Percentiles rank a stretch among this genome's conserved stretches.
phyloP scores from a whole-genome alignment of 176 grass and related monocot species.

The Hsuehochloa calcarea region DNA sequence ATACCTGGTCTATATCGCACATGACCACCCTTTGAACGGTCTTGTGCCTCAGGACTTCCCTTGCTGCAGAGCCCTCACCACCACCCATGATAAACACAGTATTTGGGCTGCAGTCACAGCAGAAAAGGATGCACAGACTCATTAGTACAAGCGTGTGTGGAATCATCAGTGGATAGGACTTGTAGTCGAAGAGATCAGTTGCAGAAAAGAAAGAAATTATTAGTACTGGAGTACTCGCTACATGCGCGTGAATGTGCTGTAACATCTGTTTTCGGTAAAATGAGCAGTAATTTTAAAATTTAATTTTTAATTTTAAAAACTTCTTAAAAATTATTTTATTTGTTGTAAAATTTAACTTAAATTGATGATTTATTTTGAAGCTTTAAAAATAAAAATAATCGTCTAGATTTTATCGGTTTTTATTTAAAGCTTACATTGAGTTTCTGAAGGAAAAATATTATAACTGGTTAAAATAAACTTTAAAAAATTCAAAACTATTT shows the following conservation, averaged over 20 bases:
- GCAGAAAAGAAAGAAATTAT: background rate
- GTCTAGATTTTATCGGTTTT: no score
- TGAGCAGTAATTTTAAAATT: no score
- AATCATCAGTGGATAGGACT: background rate
- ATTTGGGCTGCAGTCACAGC: slow-evolving; percentile 39
- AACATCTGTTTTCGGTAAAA: no score
- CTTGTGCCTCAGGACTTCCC: slow-evolving; percentile 62
- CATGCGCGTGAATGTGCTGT: background rate
- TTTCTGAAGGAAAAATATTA: no score
- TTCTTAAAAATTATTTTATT: no score
- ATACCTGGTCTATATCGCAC: slow-evolving; percentile 77
- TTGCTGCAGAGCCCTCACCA: slow-evolving; percentile 71
- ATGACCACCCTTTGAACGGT: slow-evolving; percentile 49
- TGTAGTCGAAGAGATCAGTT: background rate
- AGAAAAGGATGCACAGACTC: background rate
- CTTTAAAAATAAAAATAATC: no score
- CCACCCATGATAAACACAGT: slow-evolving; percentile 81
- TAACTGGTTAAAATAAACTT: no score
- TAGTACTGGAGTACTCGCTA: background rate
- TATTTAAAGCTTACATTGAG: no score
- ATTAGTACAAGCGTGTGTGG: background rate
- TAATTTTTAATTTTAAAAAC: no score
- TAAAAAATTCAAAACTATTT: no score
- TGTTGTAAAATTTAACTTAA: no score
- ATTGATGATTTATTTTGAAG: no score